Evolutionary conservation across 2,329 filamentous ascomycete genomes (phyloP).

Genomic region (Pseudocercospora vitis): DNA sequence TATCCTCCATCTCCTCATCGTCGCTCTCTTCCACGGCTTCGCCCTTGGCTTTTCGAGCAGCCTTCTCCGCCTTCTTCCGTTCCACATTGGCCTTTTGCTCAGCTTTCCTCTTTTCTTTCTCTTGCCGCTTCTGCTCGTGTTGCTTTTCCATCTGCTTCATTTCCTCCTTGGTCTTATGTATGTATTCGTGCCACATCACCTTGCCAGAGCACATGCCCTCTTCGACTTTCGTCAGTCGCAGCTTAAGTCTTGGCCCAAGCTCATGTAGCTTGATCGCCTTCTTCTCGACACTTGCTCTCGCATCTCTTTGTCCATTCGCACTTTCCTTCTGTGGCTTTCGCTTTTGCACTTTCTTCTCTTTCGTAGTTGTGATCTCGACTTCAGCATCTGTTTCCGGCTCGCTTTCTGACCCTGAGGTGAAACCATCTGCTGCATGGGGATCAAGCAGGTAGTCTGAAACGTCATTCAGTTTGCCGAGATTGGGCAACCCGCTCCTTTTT

Average conservation of each 20-base stretch:
- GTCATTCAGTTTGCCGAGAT: slow-evolving; percentile 86
- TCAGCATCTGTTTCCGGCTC: slow-evolving; percentile 94
- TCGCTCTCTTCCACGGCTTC: slow-evolving; percentile 45
- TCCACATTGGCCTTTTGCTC: slow-evolving; percentile 90
- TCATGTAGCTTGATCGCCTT: slow-evolving; percentile 90
- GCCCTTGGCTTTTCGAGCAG: slow-evolving; percentile 49
- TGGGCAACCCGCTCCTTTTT: slow-evolving; percentile 63
- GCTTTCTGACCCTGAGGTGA: slow-evolving; percentile 89
- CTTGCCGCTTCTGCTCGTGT: slow-evolving; percentile 74
- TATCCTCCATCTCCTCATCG: slow-evolving; percentile 39
- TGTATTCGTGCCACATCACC: slow-evolving; percentile 96
- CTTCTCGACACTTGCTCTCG: slow-evolving; percentile 65
- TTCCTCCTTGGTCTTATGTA: slow-evolving; percentile 79
- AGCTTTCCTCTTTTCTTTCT: slow-evolving; percentile 79
- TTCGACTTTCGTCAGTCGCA: slow-evolving; percentile 92
- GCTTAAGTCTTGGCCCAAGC: slow-evolving; percentile 82
- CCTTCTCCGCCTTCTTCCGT: slow-evolving; percentile 69
- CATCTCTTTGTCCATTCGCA: slow-evolving; percentile 35
- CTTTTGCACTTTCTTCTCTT: slow-evolving; percentile 63
- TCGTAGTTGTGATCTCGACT: slow-evolving; percentile 71
- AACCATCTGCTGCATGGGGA: slow-evolving; percentile 70
- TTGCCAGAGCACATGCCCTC: slow-evolving; percentile 88
- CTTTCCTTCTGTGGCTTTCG: slow-evolving; percentile 46
- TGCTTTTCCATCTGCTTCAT: slow-evolving; percentile 74
- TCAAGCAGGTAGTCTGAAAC: slow-evolving; percentile 94